Percentiles rank a stretch among this genome's conserved stretches.
Conservation (phyloP, 495 filamentous ascomycete genomes). For the Penicillium paxilli region DNA sequence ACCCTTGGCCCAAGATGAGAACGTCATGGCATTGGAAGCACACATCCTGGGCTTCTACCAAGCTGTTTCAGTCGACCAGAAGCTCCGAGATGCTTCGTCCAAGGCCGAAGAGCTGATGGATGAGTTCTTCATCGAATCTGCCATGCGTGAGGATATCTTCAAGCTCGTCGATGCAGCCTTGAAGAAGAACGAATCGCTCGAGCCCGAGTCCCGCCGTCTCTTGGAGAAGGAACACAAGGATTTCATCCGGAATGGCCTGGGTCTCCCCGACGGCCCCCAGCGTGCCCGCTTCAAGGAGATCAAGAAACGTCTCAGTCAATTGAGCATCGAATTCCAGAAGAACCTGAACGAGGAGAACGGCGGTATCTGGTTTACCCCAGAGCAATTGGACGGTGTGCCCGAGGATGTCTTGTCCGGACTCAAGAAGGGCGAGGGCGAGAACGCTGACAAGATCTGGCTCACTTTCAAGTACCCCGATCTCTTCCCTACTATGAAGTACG, state of each 20-base stretch:
- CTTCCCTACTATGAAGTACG: conserved; percentile 66
- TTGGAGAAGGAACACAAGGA: conserved; percentile 69
- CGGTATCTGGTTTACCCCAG: conserved; percentile 63
- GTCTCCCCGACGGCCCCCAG: conserved; percentile 59
- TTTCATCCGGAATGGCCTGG: conserved; percentile 64
- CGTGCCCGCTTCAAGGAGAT: conserved; percentile 71
- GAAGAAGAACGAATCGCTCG: conserved; percentile 58
- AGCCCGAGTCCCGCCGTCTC: conserved; percentile 62
- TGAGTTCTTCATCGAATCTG: conserved; percentile 64
- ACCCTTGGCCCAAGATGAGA: conserved; percentile 70
- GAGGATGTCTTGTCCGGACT: conserved; percentile 62
- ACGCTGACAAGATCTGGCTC: conserved; percentile 62
- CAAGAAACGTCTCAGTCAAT: conserved; percentile 66
- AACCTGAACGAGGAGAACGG: conserved; percentile 70
- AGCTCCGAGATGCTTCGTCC: conserved; percentile 69
- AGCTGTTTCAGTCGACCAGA: conserved; percentile 68
- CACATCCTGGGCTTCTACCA: conserved; percentile 77
- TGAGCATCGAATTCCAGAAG: conserved; percentile 68
- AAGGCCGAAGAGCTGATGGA: conserved; percentile 68
- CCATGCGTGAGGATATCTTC: conserved; percentile 70
- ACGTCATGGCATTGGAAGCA: conserved; percentile 55
- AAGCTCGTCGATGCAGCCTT: conserved; percentile 60
- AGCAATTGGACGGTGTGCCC: conserved; percentile 64
- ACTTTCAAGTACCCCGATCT: conserved; percentile 73
- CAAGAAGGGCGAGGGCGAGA: conserved; percentile 70